Evolutionary conservation across 148 eudicot genomes (phyloP), one percentile per base, ranked within the genome.

Genomic region (Amaranthus palmeri): DNA sequence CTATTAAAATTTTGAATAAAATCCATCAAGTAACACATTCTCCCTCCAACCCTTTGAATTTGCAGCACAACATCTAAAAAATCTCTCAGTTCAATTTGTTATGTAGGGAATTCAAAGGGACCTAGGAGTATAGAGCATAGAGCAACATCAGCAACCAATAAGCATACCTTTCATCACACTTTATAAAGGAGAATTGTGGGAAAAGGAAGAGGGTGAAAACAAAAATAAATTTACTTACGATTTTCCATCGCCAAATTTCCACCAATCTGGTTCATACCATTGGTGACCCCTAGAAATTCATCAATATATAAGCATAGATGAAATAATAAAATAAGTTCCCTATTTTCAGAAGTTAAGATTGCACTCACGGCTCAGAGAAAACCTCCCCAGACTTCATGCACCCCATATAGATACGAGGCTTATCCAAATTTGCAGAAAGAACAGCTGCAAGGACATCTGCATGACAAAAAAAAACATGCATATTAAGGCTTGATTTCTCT

Each of bases 211-310:
- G 14, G 50, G 5, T 15, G 46, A 36, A 52, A 74, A 17, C 10
- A 17, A 17, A 74, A 13, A 49, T 68, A 64, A 68, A 55, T 56
- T 14, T 67, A 83, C 96, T 87, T 80, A 92, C 96, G 85, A 76
- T 87, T 92, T 90, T 54, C 86, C 88, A 84, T 92, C 91, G 13
- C 96, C 97, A 77, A 92, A 90, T 77, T 92, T 92, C 97, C 97
- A 92, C 97, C 97, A 92, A 76, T 92, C 97, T 51, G 93, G 97
- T 76, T 92, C 97, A 83, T 92, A 88, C 98, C 98, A 92, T 83
- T 83, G 87, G 71, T 90, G 80, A 61, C 82, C 76, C 83, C 95
- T 90, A 85, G 74, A 74, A 77, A 74, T 45, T 71, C 54, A 81
- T 18, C 40, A 72, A 52, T 55, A 4, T 8, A 63, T 62, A 17